These are phyloP conservation scores for Cyanodermella asteris DNA, from an alignment of 2,329 filamentous ascomycete species.

Conservation along the genomic window DNA sequence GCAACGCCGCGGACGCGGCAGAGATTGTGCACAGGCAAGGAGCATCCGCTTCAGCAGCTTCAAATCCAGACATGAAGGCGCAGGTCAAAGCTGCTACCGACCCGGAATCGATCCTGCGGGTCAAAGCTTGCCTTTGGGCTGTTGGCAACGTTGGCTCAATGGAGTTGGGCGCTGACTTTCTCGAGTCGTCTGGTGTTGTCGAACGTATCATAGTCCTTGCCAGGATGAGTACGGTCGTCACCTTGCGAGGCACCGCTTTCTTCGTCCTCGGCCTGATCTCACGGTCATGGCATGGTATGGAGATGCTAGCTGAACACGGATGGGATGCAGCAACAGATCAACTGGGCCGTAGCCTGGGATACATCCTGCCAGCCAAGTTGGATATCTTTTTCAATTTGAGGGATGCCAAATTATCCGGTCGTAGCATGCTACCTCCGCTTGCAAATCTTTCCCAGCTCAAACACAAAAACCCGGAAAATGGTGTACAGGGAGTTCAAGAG, in stretches of 20 bases:
- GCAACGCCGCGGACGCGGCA: constrained; percentile 64
- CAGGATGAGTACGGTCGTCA: constrained; percentile 72
- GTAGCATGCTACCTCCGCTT: constrained; percentile 30
- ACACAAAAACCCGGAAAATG: constrained; percentile 2
- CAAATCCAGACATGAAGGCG: too few relatives aligned
- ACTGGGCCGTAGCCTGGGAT: constrained; percentile 62
- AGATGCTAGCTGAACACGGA: constrained; percentile 70
- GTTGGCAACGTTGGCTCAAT: constrained; percentile 96
- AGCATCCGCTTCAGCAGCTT: too few relatives aligned
- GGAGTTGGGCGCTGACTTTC: constrained; percentile 85
- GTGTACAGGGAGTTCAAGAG: neutral
- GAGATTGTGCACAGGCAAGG: too few relatives aligned
- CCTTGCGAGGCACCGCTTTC: constrained; percentile 82
- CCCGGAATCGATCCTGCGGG: constrained; percentile 64
- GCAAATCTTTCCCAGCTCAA: neutral
- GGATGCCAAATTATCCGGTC: too few relatives aligned
- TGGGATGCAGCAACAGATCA: constrained; percentile 84
- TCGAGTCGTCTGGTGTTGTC: constrained; percentile 78
- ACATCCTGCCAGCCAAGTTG: constrained; percentile 66
- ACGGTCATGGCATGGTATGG: constrained; percentile 71
- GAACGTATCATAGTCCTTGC: constrained; percentile 74
- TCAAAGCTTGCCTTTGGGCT: constrained; percentile 93
- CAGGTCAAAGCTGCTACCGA: too few relatives aligned
- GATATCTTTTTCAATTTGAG: constrained; percentile 59
- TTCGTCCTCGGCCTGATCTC: constrained; percentile 89